Conservation (phyloP, 2,329 filamentous ascomycete species). For the Epichloe sp. region DNA sequence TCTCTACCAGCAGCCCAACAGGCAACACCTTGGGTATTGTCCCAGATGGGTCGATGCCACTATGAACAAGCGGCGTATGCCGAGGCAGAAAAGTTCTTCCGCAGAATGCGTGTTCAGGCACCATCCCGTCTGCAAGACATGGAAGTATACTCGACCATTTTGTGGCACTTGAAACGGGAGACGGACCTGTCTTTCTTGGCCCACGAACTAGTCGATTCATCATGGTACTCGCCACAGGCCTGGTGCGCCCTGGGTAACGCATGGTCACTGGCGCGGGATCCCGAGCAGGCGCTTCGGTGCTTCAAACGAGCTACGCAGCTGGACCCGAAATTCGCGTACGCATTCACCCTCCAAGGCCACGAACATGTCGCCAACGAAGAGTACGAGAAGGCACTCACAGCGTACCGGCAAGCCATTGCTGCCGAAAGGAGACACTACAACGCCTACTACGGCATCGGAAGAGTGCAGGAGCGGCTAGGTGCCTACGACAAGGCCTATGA, state of each 20-base stretch:
- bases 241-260: constrained; percentile 96
- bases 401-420: constrained; percentile 75
- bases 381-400: constrained; percentile 82
- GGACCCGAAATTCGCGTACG: constrained; percentile 83
- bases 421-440: constrained; percentile 90
- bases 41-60: constrained; percentile 78
- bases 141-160: constrained; percentile 95
- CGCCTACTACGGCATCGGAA: constrained; percentile 84
- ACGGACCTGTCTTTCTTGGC: constrained; percentile 84
- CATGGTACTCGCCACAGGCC: constrained; percentile 81
- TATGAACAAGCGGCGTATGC: constrained; percentile 81
- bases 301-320: constrained; percentile 92
- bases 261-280: constrained; percentile 82
- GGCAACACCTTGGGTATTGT: constrained; percentile 86
- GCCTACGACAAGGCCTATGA: constrained; percentile 83
- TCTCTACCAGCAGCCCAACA: constrained; percentile 61
- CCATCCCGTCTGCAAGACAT: constrained; percentile 83
- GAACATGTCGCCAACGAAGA: constrained; percentile 95
- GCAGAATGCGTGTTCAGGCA: constrained; percentile 62
- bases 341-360: constrained; percentile 89
- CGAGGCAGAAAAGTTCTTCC: constrained; percentile 79
- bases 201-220: constrained; percentile 75
- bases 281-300: constrained; percentile 86
- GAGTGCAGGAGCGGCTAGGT: constrained; percentile 79
- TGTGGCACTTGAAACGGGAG: constrained; percentile 95